phyloP scores from a whole-genome alignment of 768 basidiomycete genomes.

The Mycena amicta region DNA sequence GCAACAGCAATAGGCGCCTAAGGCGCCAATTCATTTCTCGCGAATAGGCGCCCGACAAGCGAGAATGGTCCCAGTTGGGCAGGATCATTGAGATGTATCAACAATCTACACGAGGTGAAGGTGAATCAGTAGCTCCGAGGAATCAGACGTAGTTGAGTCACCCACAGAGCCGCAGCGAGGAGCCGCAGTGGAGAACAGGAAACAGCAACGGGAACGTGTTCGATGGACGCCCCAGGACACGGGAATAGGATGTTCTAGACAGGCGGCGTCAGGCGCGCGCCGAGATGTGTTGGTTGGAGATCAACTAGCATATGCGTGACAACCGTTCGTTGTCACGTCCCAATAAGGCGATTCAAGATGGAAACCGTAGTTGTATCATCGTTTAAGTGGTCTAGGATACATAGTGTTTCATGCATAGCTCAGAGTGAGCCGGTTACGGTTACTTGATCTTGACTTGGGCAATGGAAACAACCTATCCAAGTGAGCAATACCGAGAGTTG shows the following conservation, averaged over 20 bases:
- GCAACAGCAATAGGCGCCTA: background rate
- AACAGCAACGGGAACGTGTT: background rate
- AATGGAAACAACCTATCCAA: too few relatives aligned
- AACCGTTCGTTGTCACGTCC: too few relatives aligned
- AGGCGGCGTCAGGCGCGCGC: too few relatives aligned
- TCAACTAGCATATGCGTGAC: too few relatives aligned
- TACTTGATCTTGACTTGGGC: too few relatives aligned
- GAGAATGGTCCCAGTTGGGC: background rate
- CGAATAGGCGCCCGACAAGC: background rate
- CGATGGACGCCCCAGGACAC: too few relatives aligned
- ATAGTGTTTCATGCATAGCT: too few relatives aligned
- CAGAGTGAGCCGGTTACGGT: too few relatives aligned
- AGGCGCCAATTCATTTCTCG: background rate
- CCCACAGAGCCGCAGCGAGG: background rate
- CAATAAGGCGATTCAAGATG: background rate
- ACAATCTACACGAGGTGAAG: background rate
- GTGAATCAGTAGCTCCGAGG: background rate
- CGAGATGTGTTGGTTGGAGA: too few relatives aligned
- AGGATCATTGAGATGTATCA: background rate
- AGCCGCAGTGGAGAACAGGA: slow-evolving; percentile 4
- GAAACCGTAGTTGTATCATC: background rate
- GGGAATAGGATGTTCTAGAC: too few relatives aligned
- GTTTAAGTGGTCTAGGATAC: too few relatives aligned
- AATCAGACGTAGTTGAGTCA: slow-evolving; percentile 9
- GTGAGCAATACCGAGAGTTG: too few relatives aligned